Base-by-base conservation (phyloP, 768 basidiomycete genomes). In the Tricholoma sp. region DNA sequence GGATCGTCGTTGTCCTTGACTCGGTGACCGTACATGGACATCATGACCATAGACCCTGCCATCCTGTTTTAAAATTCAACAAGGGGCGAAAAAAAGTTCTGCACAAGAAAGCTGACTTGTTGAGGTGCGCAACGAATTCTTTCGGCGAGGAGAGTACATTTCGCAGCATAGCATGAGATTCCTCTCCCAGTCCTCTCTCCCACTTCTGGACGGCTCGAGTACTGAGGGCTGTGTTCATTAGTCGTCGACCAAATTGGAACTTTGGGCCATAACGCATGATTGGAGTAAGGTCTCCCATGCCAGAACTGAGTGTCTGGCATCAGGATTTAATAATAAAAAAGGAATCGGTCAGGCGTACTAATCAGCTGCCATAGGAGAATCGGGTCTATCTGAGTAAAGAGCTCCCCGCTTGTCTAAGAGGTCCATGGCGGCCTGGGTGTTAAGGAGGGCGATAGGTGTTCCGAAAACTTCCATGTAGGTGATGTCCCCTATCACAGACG, bases 11-110 rank as follows among this genome's bases (percentile, higher is more conserved):
- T 58, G 7, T 52, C 41, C 2, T 47, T 46, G 2, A 63, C 62
- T 16, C 59, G 62, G 34, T 63, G 62, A 9, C 62, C 62, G 56
- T 63, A 63, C 62, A 63, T 63, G 12, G 62, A 63, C 58, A 63
- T 59, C 62, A 63, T 63, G 24, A 63, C 62, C 32, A 61, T 58
- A 24, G 59, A 59, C 5, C 62, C 60, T 11, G 59, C 62, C 62
- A 59, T 63, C 50, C 62, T 63, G 22, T 32, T 18, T 12, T 18
- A 18, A 49, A 41, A 12, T 8, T 24, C 39, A 24, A 24, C 21
- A n/a, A 12, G 43, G 19, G 2, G 24, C 52, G 2, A 46, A 19
- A 21, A 27, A 27, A 27, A 27, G 24, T 5, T 27, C 24, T 27
- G 24, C 24, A 27, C 2, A 21, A 43, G 22, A 16, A n/a, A 53